Evolutionary conservation across 23 red algal genomes (phyloP), one percentile per base, ranked within the genome.

Genomic region (Cyanidiococcus yangmingshanensis): DNA sequence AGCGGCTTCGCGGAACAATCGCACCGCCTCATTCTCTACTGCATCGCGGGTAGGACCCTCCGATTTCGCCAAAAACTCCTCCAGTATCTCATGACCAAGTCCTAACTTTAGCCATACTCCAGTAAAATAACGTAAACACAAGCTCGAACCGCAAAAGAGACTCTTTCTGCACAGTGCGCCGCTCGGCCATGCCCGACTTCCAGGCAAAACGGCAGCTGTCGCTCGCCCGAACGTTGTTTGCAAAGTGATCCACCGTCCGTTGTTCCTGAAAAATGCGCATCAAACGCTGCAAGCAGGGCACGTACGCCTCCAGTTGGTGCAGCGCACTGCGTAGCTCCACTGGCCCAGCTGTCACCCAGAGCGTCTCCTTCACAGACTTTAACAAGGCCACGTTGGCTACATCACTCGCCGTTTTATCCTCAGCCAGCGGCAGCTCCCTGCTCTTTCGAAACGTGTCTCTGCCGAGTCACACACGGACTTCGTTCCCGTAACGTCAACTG

Each of bases 101-200:
- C 21, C 45, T 54, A 21, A 54, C 21, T 21, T 54, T 54, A 15
- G 45, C 45, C 45, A 54, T 54, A 21, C 45, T 54, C 45, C 45
- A 54, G 21, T 54, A 54, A 35, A 71, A 71, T 3, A 71, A 29
- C 3, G 63, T 35, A 29, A 25, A 71, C 63, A 71, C 12, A 7
- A 71, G 3, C 63, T 71, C 63, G 63, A 71, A 71, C 7, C 63
- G 63, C 21, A 71, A 71, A 7, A 71, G 7, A 3, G 21, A 35
- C 27, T 71, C 63, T 29, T 12, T 2, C 27, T 71, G 63, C 12
- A 25, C n/a, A 7, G 21, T 35, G 21, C 63, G 63, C 12, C 63
- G 63, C 27, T 35, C n/a, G 16, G 63, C 63, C 63, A 71, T 25
- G 3, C 63, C 63, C 63, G 63, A 71, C 63, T 71, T 71, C n/a